Evolutionary conservation across 1,284 basidiomycete species (phyloP).

Genomic region (Cryptococcus sp.): DNA sequence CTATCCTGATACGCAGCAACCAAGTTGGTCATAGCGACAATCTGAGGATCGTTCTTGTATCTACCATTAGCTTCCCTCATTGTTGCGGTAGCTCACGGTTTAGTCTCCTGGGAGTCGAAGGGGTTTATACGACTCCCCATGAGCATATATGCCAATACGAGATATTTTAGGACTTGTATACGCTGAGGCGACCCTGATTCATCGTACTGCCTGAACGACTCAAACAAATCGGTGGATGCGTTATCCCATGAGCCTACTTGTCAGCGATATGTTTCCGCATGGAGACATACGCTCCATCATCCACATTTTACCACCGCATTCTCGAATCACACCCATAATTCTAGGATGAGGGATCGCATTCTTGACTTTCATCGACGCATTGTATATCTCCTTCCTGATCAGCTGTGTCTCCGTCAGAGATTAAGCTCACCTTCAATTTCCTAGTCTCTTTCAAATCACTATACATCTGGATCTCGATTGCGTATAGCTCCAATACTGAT

Average conservation of each 20-base stretch:
- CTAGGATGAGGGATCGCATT: constrained; percentile 97
- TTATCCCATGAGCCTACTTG: constrained; percentile 88
- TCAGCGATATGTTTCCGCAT: neutral
- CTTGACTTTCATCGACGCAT: constrained; percentile 84
- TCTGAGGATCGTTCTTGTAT: constrained; percentile 94
- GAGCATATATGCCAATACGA: constrained; percentile 97
- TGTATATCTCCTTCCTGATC: constrained; percentile 81
- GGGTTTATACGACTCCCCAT: constrained; percentile 98
- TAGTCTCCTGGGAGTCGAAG: constrained; percentile 98
- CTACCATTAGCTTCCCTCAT: constrained; percentile 45
- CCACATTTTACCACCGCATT: constrained; percentile 99
- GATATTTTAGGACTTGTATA: constrained; percentile 96
- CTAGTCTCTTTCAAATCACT: constrained; percentile 92
- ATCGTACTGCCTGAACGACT: constrained; percentile 97
- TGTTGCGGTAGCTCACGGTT: constrained; percentile 61
- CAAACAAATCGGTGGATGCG: constrained; percentile 97
- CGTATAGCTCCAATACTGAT: constrained; percentile 87
- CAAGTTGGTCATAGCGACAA: constrained; percentile 95
- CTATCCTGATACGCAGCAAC: constrained; percentile 93
- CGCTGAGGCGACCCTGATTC: constrained; percentile 95
- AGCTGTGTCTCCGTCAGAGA: neutral
- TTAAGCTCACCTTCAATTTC: constrained; percentile 71
- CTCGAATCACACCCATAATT: constrained; percentile 98
- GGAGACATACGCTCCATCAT: constrained; percentile 86
- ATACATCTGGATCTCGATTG: constrained; percentile 99